Evolutionary conservation across 345 rosid genomes (phyloP), one percentile per base, ranked within the genome.

Genomic region (Alliaria petiolata): DNA sequence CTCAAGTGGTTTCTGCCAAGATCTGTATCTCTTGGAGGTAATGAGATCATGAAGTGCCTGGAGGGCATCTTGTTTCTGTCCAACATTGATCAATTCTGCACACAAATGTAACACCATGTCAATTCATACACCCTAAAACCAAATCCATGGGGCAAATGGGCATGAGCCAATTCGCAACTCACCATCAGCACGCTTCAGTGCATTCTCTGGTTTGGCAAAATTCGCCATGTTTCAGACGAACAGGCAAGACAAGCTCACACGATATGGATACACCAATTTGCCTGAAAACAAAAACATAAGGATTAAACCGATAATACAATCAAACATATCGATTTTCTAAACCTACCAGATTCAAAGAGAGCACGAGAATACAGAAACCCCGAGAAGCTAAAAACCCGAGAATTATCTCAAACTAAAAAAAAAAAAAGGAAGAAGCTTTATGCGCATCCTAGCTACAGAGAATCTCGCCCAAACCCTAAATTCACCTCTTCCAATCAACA

Each of bases 21-120:
- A 96, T 65, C 98, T 72, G 75, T 91, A 85, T 67, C 97, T 87
- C 81, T 95, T 95, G 7, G 97, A 90, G 25, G 98, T 89, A 36
- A 95, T 95, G 35, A 92, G 72, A 67, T 88, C 93, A 65, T 95
- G 99, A 61, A 95, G 92, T 0, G 90, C 91, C 76, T 90, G 97
- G 44, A 95, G 71, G 0, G 99, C 99, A 79, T 92, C 99, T 81
- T 87, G 96, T 80, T 92, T 95, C 83, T 95, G 99, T 56, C 99
- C 99, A 54, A 95, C 99, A 76, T 92, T 92, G 67, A 95, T 92
- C 80, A 95, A 61, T 70, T 93, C 98, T 95, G 81, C 71, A 83
- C 54, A 55, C 31, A 62, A 34, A 77, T 7, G 26, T 15, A 53
- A 11, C 16, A 47, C 16, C 15, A 43, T 44, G 36, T 75, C 39